phyloP scores from a whole-genome alignment of 805 yeast genomes.

The Spathaspora girioi region DNA sequence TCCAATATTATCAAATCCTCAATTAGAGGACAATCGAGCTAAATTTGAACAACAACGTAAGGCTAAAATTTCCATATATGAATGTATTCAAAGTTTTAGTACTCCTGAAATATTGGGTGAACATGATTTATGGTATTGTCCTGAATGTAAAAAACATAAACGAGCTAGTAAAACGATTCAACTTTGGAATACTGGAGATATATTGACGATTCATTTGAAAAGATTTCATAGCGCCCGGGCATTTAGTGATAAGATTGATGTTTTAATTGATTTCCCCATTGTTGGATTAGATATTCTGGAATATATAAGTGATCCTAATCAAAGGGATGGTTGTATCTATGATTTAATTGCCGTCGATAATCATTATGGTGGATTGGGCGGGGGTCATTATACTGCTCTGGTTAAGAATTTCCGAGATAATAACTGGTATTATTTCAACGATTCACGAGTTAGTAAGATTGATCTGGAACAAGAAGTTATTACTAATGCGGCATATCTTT shows the following conservation, averaged over 20 bases:
- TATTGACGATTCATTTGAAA: conserved; percentile 83
- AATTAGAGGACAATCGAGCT: conserved; percentile 46
- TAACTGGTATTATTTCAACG: conserved; percentile 89
- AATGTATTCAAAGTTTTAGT: conserved; percentile 73
- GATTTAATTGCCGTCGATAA: conserved; percentile 92
- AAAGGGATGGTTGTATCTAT: conserved; percentile 42
- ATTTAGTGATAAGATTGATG: conserved; percentile 86
- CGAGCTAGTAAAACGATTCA: conserved; percentile 90
- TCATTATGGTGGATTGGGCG: conserved; percentile 94
- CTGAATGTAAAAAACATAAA: conserved; percentile 80
- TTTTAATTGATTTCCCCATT: conserved; percentile 82
- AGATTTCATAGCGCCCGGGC: conserved; percentile 82
- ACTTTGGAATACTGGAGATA: conserved; percentile 91
- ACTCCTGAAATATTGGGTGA: conserved; percentile 82
- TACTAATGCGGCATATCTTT: conserved; percentile 78
- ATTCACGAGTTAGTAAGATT: conserved; percentile 61
- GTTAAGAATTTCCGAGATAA: conserved; percentile 73
- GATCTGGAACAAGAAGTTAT: conserved; percentile 59
- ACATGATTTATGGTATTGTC: conserved; percentile 93
- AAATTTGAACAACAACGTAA: conserved; percentile 37
- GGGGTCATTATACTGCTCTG: conserved; percentile 94
- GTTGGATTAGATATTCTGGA: conserved; percentile 70
- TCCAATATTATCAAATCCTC: conserved; percentile 44
- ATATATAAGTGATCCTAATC: conserved; percentile 42
- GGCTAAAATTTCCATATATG: conserved; percentile 50